A percentile compares a stretch with the other conserved stretches of the same genome.
phyloP scores from a whole-genome alignment of 1,284 basidiomycete species.

The Moesziomyces sp. region DNA sequence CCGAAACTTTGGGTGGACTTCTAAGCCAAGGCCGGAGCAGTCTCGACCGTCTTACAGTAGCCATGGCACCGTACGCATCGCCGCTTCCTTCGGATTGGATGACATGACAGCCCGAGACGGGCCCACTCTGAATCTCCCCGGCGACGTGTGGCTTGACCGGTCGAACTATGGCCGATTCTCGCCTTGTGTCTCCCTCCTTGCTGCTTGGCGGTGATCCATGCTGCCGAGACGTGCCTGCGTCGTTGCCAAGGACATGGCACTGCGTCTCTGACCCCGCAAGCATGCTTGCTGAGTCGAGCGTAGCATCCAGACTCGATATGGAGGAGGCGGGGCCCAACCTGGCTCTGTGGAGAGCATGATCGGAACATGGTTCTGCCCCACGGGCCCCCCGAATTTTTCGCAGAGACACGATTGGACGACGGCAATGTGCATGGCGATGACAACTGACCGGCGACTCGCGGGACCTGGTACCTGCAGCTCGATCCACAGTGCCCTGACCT shows the following conservation, averaged over 20 bases:
- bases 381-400: background rate
- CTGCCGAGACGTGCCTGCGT: background rate
- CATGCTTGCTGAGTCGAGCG: too few relatives aligned
- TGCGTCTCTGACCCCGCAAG: background rate
- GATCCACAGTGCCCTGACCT: background rate
- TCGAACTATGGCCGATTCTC: slow-evolving; percentile 3
- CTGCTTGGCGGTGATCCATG: background rate
- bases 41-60: too few relatives aligned
- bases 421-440: background rate
- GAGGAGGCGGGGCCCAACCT: background rate
- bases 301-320: background rate
- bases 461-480: background rate
- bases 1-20: background rate
- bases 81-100: too few relatives aligned
- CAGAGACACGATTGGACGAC: background rate
- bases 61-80: too few relatives aligned
- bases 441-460: background rate
- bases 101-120: too few relatives aligned
- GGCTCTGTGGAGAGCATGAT: background rate
- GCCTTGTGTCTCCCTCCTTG: background rate
- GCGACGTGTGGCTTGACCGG: slow-evolving; percentile 4
- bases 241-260: background rate
- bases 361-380: background rate
- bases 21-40: too few relatives aligned
- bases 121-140: background rate